Evolutionary conservation across 345 rosid species (phyloP).

Genomic region (Durio zibethinus): DNA sequence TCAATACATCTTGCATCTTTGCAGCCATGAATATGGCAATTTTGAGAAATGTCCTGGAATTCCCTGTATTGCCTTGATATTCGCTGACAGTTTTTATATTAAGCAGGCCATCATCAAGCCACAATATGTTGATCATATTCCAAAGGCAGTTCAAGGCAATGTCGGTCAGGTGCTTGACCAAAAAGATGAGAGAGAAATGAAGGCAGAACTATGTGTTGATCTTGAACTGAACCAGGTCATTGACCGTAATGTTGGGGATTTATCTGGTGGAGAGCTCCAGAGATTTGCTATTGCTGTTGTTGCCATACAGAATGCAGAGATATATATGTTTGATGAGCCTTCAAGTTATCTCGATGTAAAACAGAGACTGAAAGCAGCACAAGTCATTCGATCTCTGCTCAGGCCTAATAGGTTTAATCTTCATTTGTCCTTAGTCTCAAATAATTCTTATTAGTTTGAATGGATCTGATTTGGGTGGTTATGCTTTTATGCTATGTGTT

Average conservation of each 20-base stretch:
- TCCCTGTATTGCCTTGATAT: not conserved
- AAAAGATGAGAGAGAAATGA: slow-evolving; percentile 78
- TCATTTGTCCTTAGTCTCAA: not conserved
- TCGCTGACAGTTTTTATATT: slow-evolving; percentile 4
- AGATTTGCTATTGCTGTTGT: slow-evolving; percentile 97
- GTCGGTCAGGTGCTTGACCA: slow-evolving; percentile 94
- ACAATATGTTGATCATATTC: slow-evolving; percentile 98
- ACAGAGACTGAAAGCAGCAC: slow-evolving; percentile 98
- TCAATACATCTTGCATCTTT: not conserved
- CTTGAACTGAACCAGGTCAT: slow-evolving; percentile 93
- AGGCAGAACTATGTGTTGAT: slow-evolving; percentile 68
- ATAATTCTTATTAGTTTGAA: not conserved
- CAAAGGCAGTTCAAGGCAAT: slow-evolving; percentile 90
- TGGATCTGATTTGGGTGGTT: not conserved
- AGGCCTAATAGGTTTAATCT: slow-evolving; percentile 72
- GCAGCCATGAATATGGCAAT: not conserved
- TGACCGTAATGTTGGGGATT: slow-evolving; percentile 83
- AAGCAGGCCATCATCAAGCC: slow-evolving; percentile 91
- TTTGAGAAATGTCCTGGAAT: not conserved
- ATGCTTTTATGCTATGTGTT: slow-evolving; percentile 9
- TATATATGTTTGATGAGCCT: slow-evolving; percentile 99
- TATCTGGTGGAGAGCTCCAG: slow-evolving; percentile 99
- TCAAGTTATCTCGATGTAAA: slow-evolving; percentile 99
- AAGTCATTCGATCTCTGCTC: slow-evolving; percentile 82
- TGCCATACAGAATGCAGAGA: slow-evolving; percentile 95